Evolutionary conservation across 495 filamentous ascomycete species (phyloP), one percentile per base, ranked within the genome.

Genomic region (Chaetomium tenue): DNA sequence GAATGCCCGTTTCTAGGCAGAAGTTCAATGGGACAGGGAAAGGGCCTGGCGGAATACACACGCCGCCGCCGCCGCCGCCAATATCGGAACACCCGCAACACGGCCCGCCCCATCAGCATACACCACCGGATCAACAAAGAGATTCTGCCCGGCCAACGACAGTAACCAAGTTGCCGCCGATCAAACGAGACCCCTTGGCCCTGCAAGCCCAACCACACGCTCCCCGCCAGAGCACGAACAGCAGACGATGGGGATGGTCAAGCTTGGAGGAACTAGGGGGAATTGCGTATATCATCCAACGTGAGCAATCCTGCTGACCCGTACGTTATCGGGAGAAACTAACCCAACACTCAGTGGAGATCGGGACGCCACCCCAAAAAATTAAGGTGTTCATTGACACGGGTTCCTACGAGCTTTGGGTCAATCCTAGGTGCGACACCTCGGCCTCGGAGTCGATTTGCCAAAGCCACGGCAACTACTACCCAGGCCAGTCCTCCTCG

Each of bases 361-460:
- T 82, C 55, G 79, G 79, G 16, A 78, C 77, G 0, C 78, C 78
- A 6, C 68, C 74, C 5, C 79, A 82, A 63, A 69, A 57, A 16
- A 66, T 82, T 47, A 75, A 72, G 20, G 72, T 79, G 8, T 77
- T 77, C 26, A 69, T 82, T 57, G 79, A 82, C 50, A 82, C 79
- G 12, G 79, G 79, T 3, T 81, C 78, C 5, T 81, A 76, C 60
- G 76, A 80, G 64, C 71, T 78, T 30, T 79, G 79, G 71, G 75
- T 82, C 5, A 76, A 80, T 37, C 78, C 78, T 8, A 66, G 70
- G 40, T 80, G 78, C 65, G 69, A 61, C 42, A 70, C 70, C n/a
- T 75, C 78, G 20, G 76, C 76, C 8, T 75, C 73, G 46, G 65
- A 65, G 4, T 25, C 64, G 0, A 68, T 78, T 23, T 80, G 78